These are phyloP conservation scores for Gamsiella multidivaricata DNA, from an alignment of 192 early-diverging fungal genomes.

Conservation along the genomic window DNA sequence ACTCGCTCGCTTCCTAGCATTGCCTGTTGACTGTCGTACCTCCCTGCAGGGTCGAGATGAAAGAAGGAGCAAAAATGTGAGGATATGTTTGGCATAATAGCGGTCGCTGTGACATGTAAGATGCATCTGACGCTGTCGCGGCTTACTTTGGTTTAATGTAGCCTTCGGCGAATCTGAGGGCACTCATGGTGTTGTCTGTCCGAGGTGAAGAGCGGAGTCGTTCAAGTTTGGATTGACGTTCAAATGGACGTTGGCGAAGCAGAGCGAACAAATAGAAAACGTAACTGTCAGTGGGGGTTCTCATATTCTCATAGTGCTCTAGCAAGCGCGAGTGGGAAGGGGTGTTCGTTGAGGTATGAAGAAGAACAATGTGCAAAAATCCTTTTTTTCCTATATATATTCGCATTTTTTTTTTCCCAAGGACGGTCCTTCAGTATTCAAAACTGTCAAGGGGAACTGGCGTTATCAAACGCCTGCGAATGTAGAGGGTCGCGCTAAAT, in stretches of 20 bases:
- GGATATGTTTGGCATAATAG: too few relatives aligned
- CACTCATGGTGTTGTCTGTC: conserved; percentile 7
- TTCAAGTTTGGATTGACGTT: not conserved
- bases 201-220: not conserved
- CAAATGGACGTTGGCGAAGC: not conserved
- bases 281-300: conserved; percentile 12
- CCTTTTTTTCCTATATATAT: too few relatives aligned
- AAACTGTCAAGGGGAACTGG: too few relatives aligned
- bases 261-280: conserved; percentile 8
- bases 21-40: conserved; percentile 12
- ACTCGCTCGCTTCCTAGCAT: conserved; percentile 58
- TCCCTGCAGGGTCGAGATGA: not conserved
- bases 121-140: too few relatives aligned
- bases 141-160: conserved; percentile 48
- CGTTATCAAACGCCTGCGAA: too few relatives aligned
- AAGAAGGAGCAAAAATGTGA: not conserved
- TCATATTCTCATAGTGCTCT: not conserved
- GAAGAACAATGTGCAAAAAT: too few relatives aligned
- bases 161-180: conserved; percentile 37
- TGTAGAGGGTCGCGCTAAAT: too few relatives aligned
- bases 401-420: too few relatives aligned
- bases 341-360: too few relatives aligned
- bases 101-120: too few relatives aligned
- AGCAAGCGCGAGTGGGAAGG: too few relatives aligned
- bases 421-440: too few relatives aligned